Evolutionary conservation across 257 asterid genomes (phyloP).

Genomic region (Solanum dulcamara): DNA sequence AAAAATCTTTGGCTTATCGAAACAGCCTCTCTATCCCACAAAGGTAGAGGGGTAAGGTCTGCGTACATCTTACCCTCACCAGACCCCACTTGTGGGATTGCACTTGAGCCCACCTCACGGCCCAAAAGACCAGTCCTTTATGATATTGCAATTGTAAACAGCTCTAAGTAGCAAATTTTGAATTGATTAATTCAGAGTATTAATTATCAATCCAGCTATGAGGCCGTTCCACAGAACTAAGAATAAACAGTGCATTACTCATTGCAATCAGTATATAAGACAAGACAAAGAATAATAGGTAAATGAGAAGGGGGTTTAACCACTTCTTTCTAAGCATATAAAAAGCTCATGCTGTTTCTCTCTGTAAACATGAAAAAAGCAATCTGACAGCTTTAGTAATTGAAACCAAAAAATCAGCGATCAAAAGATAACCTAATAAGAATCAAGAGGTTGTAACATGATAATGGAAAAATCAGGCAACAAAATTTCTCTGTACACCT

Average conservation of each 20-base stretch:
- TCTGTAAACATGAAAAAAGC: neutral
- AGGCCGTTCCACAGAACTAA: neutral
- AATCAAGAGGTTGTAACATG: neutral
- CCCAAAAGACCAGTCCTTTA: neutral
- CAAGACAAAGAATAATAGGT: neutral
- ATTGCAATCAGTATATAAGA: neutral
- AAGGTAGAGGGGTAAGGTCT: neutral
- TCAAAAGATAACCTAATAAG: too few species aligned
- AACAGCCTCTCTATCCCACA: neutral
- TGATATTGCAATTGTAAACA: neutral
- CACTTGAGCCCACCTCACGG: neutral
- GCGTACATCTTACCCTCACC: neutral
- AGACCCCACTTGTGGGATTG: neutral
- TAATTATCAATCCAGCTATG: neutral
- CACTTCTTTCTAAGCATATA: neutral
- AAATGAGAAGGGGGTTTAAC: neutral
- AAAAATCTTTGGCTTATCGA: neutral
- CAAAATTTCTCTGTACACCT: neutral
- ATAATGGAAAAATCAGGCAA: neutral
- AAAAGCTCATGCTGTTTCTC: neutral
- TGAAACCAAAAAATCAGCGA: neutral
- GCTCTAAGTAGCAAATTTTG: neutral
- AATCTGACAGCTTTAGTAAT: neutral
- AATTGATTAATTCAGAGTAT: neutral
- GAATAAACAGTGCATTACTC: too few species aligned